phyloP scores from a whole-genome alignment of 371 early-diverging fungal genomes.

The Neoconidiobolus thromboides region DNA sequence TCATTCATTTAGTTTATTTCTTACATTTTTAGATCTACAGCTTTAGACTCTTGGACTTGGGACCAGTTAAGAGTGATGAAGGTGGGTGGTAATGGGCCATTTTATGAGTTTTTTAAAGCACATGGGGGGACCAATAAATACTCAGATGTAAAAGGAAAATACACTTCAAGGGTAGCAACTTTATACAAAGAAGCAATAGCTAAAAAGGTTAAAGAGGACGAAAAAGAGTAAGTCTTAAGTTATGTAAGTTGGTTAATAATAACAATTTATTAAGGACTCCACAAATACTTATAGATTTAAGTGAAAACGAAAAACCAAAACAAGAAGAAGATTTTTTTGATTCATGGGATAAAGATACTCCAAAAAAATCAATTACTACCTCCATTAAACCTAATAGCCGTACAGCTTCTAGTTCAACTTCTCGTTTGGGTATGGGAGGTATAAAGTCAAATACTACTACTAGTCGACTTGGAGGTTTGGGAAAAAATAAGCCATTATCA shows the following conservation, averaged over 20 bases:
- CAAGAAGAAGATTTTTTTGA: conserved; percentile 5
- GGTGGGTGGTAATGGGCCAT: conserved; percentile 22
- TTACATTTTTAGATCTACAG: conserved; percentile 36
- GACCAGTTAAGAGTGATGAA: conserved; percentile 90
- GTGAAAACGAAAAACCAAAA: background rate
- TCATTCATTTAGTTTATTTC: background rate
- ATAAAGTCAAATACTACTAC: too few relatives aligned
- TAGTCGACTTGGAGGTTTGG: too few relatives aligned
- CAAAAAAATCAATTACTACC: background rate
- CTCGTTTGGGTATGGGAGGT: background rate
- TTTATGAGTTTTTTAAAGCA: background rate
- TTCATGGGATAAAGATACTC: conserved; percentile 1
- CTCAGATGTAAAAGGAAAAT: conserved; percentile 65
- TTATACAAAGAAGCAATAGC: conserved; percentile 93
- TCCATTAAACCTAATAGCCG: background rate
- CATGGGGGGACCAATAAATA: conserved; percentile 3
- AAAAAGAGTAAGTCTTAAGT: conserved; percentile 13
- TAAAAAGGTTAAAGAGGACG: conserved; percentile 87
- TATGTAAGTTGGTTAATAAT: too few relatives aligned
- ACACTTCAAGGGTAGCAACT: conserved; percentile 96
- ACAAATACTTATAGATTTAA: background rate
- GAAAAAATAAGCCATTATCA: too few relatives aligned
- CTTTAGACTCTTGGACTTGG: conserved; percentile 81
- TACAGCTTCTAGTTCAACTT: background rate
- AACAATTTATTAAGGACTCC: background rate